Evolutionary conservation across 805 yeast species (phyloP).

Genomic region (Phaffomyces thermotolerans): DNA sequence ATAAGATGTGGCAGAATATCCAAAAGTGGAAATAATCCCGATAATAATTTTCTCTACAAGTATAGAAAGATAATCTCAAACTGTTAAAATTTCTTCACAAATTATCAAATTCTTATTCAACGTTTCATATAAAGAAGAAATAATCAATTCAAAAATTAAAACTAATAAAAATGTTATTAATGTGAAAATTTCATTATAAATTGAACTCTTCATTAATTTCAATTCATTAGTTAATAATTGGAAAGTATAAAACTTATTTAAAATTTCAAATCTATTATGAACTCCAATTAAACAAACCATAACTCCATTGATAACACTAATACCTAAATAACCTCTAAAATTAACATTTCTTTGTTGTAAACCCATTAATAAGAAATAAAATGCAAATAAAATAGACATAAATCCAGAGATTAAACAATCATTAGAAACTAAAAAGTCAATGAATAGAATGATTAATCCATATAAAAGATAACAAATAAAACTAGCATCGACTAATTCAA

Average conservation of each 20-base stretch:
- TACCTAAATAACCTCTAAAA: neutral
- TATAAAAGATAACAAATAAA: neutral
- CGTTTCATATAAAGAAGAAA: constrained; percentile 1
- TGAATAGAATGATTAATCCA: neutral
- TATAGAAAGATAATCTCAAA: too few relatives aligned
- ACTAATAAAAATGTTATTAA: constrained; percentile 1
- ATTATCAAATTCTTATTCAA: constrained; percentile 1
- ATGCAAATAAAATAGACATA: constrained; percentile 3
- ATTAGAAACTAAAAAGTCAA: neutral
- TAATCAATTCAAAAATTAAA: constrained; percentile 1
- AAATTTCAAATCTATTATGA: neutral
- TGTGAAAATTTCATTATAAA: constrained; percentile 4
- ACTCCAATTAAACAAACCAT: constrained; percentile 4
- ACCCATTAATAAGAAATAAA: neutral
- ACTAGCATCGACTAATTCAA: constrained; percentile 1
- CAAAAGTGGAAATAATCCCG: neutral
- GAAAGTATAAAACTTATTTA: neutral
- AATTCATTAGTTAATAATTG: neutral
- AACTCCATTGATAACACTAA: neutral
- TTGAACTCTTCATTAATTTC: constrained; percentile 1
- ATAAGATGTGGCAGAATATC: neutral
- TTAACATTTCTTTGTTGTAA: neutral
- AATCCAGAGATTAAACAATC: neutral
- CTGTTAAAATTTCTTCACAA: too few relatives aligned
- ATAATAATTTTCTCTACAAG: neutral